These are phyloP conservation scores for Ophiostoma montium DNA, from an alignment of 2,329 filamentous ascomycete genomes.

Conservation along the genomic window DNA sequence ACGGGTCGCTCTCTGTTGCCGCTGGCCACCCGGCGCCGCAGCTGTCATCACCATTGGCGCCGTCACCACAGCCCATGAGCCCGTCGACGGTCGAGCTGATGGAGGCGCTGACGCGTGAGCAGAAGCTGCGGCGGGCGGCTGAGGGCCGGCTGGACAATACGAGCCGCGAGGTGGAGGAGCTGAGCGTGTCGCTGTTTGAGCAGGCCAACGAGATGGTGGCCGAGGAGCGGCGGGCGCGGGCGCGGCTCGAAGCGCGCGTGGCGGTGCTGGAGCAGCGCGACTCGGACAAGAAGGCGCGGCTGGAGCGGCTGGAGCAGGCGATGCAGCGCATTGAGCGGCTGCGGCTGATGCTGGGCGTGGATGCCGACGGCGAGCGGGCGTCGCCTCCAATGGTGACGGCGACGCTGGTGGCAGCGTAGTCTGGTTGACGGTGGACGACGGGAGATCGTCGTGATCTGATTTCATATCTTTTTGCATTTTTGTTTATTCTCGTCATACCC, in stretches of 20 bases:
- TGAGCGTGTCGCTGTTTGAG: constrained; percentile 61
- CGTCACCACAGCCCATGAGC: background rate
- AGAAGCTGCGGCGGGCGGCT: constrained; percentile 50
- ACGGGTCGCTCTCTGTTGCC: background rate
- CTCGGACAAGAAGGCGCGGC: constrained; percentile 49
- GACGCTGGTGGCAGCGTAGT: no score
- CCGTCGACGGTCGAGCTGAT: constrained; percentile 37
- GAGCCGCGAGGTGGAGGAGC: constrained; percentile 62
- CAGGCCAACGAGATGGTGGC: constrained; percentile 85
- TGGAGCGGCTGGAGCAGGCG: constrained; percentile 59
- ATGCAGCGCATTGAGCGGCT: constrained; percentile 59
- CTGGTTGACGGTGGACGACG: background rate
- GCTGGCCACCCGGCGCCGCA: background rate
- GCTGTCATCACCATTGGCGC: no score
- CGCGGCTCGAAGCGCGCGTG: constrained; percentile 57
- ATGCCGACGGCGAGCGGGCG: background rate
- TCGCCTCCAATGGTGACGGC: no score
- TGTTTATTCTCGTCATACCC: background rate
- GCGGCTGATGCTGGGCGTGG: constrained; percentile 38
- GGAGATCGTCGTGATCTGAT: background rate
- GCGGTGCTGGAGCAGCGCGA: constrained; percentile 56
- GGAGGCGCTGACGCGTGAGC: constrained; percentile 50
- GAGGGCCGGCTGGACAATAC: constrained; percentile 54
- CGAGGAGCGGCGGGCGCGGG: constrained; percentile 54
- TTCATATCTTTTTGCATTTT: background rate